Evolutionary conservation across 2,329 filamentous ascomycete species (phyloP).

Genomic region (Colletotrichum sp.): DNA sequence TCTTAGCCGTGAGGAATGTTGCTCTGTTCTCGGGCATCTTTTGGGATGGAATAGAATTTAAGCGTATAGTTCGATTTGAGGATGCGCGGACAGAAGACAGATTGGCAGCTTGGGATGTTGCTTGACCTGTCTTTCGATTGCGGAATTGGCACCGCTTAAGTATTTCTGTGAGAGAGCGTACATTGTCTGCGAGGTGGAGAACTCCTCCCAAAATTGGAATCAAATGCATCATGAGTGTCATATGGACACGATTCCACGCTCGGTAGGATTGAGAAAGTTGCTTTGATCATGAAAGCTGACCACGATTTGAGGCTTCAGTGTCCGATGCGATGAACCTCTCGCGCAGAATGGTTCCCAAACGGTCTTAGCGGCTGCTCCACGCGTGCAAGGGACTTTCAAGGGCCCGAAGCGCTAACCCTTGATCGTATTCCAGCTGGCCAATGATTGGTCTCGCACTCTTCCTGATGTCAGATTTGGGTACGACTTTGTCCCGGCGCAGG

Average conservation of each 20-base stretch:
- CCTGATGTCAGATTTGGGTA: background rate
- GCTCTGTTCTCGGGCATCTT: slow-evolving; percentile 5
- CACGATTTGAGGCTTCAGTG: background rate
- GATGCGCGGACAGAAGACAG: background rate
- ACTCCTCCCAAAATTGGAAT: background rate
- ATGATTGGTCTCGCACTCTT: background rate
- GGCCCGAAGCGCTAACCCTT: background rate
- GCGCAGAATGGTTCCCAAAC: background rate
- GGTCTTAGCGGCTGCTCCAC: background rate
- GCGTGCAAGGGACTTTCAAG: rapidly evolving
- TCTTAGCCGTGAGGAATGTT: slow-evolving; percentile 19
- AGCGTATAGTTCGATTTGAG: background rate
- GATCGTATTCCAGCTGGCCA: background rate
- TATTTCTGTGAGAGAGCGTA: background rate
- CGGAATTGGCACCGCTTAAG: background rate
- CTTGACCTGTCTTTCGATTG: background rate
- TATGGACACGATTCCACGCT: background rate
- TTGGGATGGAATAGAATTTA: background rate
- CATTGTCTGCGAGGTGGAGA: background rate
- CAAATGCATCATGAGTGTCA: background rate
- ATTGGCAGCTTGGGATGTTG: background rate
- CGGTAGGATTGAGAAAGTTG: background rate
- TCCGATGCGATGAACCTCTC: slow-evolving; percentile 15
- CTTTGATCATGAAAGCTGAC: background rate
- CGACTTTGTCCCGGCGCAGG: background rate